Conservation (phyloP, 176 grass and related monocot species). For the Oropetium thomaeum region DNA sequence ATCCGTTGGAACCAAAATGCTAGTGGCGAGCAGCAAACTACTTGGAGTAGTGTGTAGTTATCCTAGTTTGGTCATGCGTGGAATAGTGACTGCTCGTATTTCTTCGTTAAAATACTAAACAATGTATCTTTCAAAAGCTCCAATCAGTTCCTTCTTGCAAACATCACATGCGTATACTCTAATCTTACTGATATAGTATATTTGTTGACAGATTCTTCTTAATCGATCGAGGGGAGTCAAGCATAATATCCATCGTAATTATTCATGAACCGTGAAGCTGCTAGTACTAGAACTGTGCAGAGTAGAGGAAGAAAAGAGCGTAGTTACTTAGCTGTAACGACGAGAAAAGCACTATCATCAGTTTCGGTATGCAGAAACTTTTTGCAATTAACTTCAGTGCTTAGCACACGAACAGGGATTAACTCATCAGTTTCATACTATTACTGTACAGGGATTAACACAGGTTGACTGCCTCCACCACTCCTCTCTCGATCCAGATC, state of each 20-base stretch:
- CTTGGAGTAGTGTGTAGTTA: neutral
- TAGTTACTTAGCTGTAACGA: neutral
- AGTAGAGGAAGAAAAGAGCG: too few relatives aligned
- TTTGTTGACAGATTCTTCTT: neutral
- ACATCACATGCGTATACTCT: neutral
- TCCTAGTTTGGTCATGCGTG: neutral
- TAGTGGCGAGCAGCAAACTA: too few relatives aligned
- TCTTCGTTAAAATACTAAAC: too few relatives aligned
- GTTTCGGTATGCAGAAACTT: neutral
- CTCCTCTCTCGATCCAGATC: slow-evolving; percentile 1
- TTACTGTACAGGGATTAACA: neutral
- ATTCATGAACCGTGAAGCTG: too few relatives aligned
- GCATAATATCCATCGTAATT: too few relatives aligned
- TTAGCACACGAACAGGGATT: neutral
- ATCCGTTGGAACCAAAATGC: too few relatives aligned
- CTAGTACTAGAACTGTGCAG: too few relatives aligned
- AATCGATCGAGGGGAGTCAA: too few relatives aligned
- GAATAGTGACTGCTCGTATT: neutral
- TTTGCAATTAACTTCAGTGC: neutral
- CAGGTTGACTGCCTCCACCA: neutral
- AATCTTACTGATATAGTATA: neutral
- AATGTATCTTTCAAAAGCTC: neutral
- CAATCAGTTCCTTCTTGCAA: neutral
- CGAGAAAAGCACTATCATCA: neutral
- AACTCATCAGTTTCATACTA: too few relatives aligned